Evolutionary conservation across 2,329 filamentous ascomycete species (phyloP).

Genomic region (Tympanopsis confertula): DNA sequence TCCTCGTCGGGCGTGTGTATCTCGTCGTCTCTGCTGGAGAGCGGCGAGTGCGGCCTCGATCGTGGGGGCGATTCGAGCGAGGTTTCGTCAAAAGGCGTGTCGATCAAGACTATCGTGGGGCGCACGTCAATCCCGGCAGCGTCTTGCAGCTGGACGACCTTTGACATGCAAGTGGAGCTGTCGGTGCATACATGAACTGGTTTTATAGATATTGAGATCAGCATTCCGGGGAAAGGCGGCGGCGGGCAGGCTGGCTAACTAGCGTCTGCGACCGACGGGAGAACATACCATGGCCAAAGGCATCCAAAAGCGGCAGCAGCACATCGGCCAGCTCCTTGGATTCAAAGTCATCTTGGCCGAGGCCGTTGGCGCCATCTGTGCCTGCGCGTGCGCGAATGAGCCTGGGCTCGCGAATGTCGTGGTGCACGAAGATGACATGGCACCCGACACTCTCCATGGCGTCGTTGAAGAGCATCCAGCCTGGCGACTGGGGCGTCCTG

Average conservation of each 20-base stretch:
- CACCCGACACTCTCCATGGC: conserved; percentile 45
- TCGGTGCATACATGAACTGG: conserved; percentile 42
- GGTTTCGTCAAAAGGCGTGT: conserved; percentile 38
- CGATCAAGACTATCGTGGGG: conserved; percentile 45
- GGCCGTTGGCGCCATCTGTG: conserved; percentile 9
- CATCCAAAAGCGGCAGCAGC: conserved; percentile 35
- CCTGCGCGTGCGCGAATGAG: conserved; percentile 19
- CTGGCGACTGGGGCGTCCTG: conserved; percentile 47
- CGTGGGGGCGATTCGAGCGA: conserved; percentile 20
- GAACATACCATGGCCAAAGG: conserved; percentile 40
- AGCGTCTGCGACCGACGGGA: conserved; percentile 5
- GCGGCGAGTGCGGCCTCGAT: conserved; percentile 32
- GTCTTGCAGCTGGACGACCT: conserved; percentile 39
- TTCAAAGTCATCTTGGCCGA: conserved; percentile 17
- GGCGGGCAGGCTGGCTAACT: background rate
- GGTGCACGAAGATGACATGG: conserved; percentile 50
- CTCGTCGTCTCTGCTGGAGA: conserved; percentile 22
- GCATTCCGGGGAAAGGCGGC: conserved; percentile 2
- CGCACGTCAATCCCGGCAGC: conserved; percentile 36
- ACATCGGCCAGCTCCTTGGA: conserved; percentile 29
- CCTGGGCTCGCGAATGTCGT: conserved; percentile 34
- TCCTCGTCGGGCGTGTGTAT: conserved; percentile 33
- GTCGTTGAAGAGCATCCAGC: conserved; percentile 44
- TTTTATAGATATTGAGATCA: too few species aligned
- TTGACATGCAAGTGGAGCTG: conserved; percentile 39